Percentiles rank a stretch among this genome's conserved stretches.
phyloP scores from a whole-genome alignment of 2,329 filamentous ascomycete species.

The Neospermospora avenae region DNA sequence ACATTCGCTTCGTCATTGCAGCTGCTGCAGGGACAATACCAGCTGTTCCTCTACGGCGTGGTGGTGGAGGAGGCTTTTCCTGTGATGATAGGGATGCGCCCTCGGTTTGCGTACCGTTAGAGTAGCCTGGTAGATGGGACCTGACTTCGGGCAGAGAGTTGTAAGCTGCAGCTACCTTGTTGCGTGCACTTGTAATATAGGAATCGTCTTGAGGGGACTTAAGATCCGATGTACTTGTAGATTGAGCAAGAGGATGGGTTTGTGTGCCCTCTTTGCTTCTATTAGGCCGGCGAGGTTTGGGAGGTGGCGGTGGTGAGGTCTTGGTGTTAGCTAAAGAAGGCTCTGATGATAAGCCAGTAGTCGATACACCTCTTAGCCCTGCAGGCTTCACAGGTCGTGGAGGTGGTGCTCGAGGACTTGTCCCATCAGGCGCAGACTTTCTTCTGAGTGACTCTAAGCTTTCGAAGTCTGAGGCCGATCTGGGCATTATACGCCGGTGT shows the following conservation, averaged over 20 bases:
- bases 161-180: slow-evolving; percentile 33
- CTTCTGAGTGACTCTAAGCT: slow-evolving; percentile 32
- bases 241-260: slow-evolving; percentile 30
- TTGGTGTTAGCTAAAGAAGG: slow-evolving; percentile 40
- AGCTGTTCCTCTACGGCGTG: slow-evolving; percentile 20
- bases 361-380: slow-evolving; percentile 46
- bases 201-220: slow-evolving; percentile 22
- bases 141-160: slow-evolving; percentile 34
- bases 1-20: slow-evolving; percentile 20
- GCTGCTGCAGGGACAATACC: slow-evolving; percentile 4
- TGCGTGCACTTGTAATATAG: slow-evolving; percentile 31
- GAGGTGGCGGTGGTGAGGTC: slow-evolving; percentile 37
- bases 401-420: slow-evolving; percentile 40
- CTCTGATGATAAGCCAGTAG: slow-evolving; percentile 33
- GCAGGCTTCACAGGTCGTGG: slow-evolving; percentile 57
- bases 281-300: slow-evolving; percentile 25
- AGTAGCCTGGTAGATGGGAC: slow-evolving; percentile 30
- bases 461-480: slow-evolving; percentile 30
- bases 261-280: slow-evolving; percentile 4
- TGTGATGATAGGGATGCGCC: slow-evolving; percentile 8
- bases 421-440: slow-evolving; percentile 22
- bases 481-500: slow-evolving; percentile 27
- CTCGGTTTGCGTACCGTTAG: slow-evolving; percentile 8
- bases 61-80: slow-evolving; percentile 24
- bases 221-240: slow-evolving; percentile 28